phyloP scores from a whole-genome alignment of 768 basidiomycete genomes.

The Steccherinum ochraceum region DNA sequence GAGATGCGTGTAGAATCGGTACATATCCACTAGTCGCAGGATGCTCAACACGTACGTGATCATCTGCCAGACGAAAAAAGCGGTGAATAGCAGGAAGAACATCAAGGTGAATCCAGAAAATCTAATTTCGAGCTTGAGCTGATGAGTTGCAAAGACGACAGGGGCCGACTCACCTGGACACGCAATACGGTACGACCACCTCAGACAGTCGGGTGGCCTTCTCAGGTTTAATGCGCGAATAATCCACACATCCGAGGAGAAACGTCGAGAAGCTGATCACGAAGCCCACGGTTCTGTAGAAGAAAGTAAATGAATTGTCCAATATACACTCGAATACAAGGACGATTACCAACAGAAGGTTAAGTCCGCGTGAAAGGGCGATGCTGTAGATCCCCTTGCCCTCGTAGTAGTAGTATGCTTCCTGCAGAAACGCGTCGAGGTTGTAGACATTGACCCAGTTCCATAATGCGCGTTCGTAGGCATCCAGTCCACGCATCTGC shows the following conservation, averaged over 20 bases:
- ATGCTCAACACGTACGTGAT: slow-evolving; percentile 71
- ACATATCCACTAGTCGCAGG: slow-evolving; percentile 84
- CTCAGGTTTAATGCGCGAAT: slow-evolving; percentile 67
- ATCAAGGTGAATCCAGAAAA: slow-evolving; percentile 81
- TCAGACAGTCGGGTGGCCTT: slow-evolving; percentile 67
- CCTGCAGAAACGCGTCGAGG: slow-evolving; percentile 90
- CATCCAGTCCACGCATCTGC: slow-evolving; percentile 66
- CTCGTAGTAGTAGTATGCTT: slow-evolving; percentile 93
- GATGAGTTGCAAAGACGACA: background rate
- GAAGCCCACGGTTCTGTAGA: slow-evolving; percentile 86
- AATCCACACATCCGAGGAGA: slow-evolving; percentile 91
- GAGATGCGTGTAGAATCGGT: slow-evolving; percentile 91
- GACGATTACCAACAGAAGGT: slow-evolving; percentile 73
- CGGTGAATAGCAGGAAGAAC: slow-evolving; percentile 80
- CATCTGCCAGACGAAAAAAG: slow-evolving; percentile 88
- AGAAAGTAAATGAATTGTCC: slow-evolving; percentile 20
- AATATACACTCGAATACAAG: slow-evolving; percentile 12
- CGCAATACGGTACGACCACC: slow-evolving; percentile 76
- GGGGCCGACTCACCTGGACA: slow-evolving; percentile 58
- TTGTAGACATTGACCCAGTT: slow-evolving; percentile 99
- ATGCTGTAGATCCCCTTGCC: slow-evolving; percentile 97
- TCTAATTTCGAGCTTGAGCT: slow-evolving; percentile 29
- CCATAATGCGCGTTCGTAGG: slow-evolving; percentile 91
- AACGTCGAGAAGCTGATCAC: slow-evolving; percentile 99
- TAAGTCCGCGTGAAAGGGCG: slow-evolving; percentile 82